Conservation (phyloP, 1,139 yeast genomes). For the Scheffersomyces segobiensis region DNA sequence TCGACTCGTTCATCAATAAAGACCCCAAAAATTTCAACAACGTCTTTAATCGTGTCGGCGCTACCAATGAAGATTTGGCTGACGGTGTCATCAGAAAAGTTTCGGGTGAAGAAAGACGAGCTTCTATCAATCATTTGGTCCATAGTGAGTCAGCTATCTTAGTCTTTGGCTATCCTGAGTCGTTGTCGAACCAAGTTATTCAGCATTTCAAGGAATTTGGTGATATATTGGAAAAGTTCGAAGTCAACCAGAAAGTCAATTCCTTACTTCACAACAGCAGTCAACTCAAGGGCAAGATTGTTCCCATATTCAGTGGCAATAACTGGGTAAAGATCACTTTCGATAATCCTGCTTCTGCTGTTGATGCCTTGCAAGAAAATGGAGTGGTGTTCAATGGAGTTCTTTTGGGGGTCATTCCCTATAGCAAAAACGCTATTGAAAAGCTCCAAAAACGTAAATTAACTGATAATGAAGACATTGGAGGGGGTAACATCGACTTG, state of each 20-base stretch:
- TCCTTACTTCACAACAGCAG: slow-evolving; percentile 7
- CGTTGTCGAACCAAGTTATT: slow-evolving; percentile 64
- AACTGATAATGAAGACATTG: slow-evolving; percentile 56
- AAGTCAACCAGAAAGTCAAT: slow-evolving; percentile 24
- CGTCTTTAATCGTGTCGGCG: slow-evolving; percentile 36
- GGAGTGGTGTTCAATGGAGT: slow-evolving; percentile 72
- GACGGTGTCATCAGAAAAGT: slow-evolving; percentile 1
- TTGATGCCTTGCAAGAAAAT: slow-evolving; percentile 81
- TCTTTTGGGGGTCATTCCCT: slow-evolving; percentile 76
- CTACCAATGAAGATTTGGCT: slow-evolving; percentile 9
- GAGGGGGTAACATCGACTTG: slow-evolving; percentile 31
- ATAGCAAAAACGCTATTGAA: slow-evolving; percentile 60
- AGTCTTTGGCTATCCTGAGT: slow-evolving; percentile 88
- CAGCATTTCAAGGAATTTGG: slow-evolving; percentile 83
- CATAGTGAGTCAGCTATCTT: slow-evolving; percentile 64
- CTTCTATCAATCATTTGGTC: slow-evolving; percentile 21
- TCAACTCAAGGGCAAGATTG: slow-evolving; percentile 14
- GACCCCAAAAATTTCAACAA: slow-evolving; percentile 50
- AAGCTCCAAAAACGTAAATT: slow-evolving; percentile 59
- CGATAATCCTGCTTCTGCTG: slow-evolving; percentile 72
- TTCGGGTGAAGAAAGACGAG: slow-evolving; percentile 6
- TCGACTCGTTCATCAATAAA: slow-evolving; percentile 41
- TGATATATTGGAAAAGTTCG: slow-evolving; percentile 73
- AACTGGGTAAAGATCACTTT: slow-evolving; percentile 90
- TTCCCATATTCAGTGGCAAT: slow-evolving; percentile 78